A percentile compares a stretch with the other conserved stretches of the same genome.
These are phyloP conservation scores for Powellomyces hirtus DNA, from an alignment of 192 early-diverging fungal genomes.

Conservation along the genomic window DNA sequence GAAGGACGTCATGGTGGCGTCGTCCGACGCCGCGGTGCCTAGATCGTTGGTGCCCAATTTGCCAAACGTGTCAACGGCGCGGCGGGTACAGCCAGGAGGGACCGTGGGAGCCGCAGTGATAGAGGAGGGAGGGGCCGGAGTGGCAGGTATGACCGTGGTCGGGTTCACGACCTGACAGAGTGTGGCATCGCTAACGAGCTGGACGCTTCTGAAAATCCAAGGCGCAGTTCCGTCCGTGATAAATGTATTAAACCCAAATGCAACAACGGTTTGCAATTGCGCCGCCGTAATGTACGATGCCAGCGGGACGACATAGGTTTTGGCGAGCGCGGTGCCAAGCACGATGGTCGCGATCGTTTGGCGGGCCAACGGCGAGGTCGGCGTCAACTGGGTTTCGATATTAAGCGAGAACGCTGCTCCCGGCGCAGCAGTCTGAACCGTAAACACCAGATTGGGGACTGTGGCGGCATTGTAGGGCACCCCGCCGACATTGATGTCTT, in stretches of 20 bases:
- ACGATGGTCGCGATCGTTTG: not conserved
- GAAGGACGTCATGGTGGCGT: not conserved
- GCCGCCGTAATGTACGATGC: not conserved
- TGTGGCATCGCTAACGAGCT: not conserved
- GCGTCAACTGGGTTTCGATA: not conserved
- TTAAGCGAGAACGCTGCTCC: not conserved
- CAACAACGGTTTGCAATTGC: not conserved
- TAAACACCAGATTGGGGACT: not conserved
- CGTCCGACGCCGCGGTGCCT: not conserved
- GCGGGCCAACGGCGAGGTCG: not conserved
- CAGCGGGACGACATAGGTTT: slow-evolving; percentile 2
- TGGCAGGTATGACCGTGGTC: not conserved
- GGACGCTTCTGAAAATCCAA: not conserved
- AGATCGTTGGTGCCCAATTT: not conserved
- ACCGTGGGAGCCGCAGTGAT: too few species aligned
- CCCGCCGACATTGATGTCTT: not conserved
- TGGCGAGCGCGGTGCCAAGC: too few species aligned
- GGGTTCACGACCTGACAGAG: not conserved
- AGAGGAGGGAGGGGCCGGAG: too few species aligned
- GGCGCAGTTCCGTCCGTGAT: not conserved
- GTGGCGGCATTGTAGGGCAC: not conserved
- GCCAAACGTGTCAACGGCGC: not conserved
- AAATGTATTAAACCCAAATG: not conserved
- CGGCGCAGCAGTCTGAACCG: not conserved
- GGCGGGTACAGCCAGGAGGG: not conserved